These are phyloP conservation scores for Tylopilus sp. DNA, from an alignment of 768 basidiomycete species.

Conservation along the genomic window DNA sequence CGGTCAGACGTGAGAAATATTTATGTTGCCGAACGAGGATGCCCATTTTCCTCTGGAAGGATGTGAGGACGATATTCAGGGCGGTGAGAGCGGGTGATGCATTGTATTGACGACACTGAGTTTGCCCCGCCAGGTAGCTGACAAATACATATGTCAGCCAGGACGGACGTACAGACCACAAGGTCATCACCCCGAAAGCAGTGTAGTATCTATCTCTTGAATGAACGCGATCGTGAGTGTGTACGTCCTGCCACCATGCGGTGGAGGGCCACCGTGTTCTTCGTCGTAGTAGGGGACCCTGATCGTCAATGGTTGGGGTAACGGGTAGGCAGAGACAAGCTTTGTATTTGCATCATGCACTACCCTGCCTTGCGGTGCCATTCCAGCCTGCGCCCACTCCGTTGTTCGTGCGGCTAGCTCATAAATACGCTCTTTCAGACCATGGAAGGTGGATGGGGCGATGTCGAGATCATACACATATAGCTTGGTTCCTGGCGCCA, in stretches of 20 bases:
- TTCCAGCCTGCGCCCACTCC: conserved; percentile 28
- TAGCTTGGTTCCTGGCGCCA: conserved; percentile 36
- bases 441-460: conserved; percentile 32
- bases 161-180: conserved; percentile 18
- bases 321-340: conserved; percentile 37
- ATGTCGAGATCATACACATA: conserved; percentile 46
- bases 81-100: too few species aligned
- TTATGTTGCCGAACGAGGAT: conserved; percentile 48
- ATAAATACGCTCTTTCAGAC: conserved; percentile 36
- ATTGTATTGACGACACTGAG: conserved; percentile 31
- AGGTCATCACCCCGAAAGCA: too few species aligned
- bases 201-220: conserved; percentile 29
- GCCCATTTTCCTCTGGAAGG: too few species aligned
- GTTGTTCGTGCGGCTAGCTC: conserved; percentile 46
- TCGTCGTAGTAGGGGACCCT: conserved; percentile 39
- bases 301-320: conserved; percentile 37
- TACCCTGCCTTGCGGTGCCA: conserved; percentile 28
- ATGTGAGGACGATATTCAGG: too few species aligned
- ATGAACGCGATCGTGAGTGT: conserved; percentile 35
- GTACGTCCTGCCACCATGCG: conserved; percentile 35
- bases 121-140: too few species aligned
- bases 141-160: too few species aligned
- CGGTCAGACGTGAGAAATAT: conserved; percentile 44
- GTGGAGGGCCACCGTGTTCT: conserved; percentile 33
- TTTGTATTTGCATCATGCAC: conserved; percentile 43